Conservation (phyloP, 495 filamentous ascomycete genomes). For the Podospora fimiseda region DNA sequence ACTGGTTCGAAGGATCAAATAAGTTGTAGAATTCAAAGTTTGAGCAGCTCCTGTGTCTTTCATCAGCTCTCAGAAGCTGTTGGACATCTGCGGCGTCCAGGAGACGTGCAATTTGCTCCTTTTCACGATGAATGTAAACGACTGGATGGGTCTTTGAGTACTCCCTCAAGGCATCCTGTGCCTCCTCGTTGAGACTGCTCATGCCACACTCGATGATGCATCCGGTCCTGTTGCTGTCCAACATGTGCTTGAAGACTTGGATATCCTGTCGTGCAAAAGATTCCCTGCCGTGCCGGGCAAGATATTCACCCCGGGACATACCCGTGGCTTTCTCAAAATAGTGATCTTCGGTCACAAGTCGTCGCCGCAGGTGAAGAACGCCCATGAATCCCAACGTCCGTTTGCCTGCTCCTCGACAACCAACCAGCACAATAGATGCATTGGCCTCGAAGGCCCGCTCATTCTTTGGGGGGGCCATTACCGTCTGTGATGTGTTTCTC, state of each 20-base stretch:
- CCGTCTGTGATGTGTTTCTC: not conserved
- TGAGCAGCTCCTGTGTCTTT: conserved; percentile 57
- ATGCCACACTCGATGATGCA: conserved; percentile 69
- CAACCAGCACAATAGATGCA: conserved; percentile 68
- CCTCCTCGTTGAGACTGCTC: conserved; percentile 46
- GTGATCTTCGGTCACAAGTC: conserved; percentile 65
- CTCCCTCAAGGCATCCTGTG: conserved; percentile 52
- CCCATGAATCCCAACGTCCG: conserved; percentile 71
- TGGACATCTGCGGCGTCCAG: conserved; percentile 53
- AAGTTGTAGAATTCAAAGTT: conserved; percentile 80
- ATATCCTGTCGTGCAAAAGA: conserved; percentile 57
- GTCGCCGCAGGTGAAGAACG: conserved; percentile 62
- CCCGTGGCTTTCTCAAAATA: conserved; percentile 64
- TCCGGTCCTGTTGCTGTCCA: conserved; percentile 54
- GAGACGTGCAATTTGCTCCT: conserved; percentile 56
- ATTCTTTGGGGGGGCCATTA: conserved; percentile 29
- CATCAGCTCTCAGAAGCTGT: conserved; percentile 47
- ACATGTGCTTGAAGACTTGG: conserved; percentile 57
- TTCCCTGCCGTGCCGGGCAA: conserved; percentile 52
- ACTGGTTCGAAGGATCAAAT: conserved; percentile 35
- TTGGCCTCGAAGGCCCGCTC: conserved; percentile 49
- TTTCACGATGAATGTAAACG: conserved; percentile 65
- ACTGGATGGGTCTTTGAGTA: conserved; percentile 64
- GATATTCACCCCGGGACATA: conserved; percentile 53
- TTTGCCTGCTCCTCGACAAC: conserved; percentile 70